These are phyloP conservation scores for Larix sibirica DNA, from an alignment of 83 land plant genomes.

Conservation along the genomic window DNA sequence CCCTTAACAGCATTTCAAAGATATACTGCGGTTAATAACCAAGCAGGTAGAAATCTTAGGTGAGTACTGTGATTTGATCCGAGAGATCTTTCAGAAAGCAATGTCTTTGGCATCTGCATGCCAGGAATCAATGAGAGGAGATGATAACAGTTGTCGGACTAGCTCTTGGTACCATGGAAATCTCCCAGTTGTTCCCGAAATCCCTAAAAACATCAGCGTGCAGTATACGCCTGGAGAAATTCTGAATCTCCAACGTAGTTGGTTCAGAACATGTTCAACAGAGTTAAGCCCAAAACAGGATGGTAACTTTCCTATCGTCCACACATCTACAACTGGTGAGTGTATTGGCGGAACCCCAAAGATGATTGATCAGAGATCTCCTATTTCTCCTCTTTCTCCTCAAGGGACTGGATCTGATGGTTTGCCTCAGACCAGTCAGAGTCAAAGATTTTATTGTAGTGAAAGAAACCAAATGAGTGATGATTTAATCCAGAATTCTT, in stretches of 20 bases:
- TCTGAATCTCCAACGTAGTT: neutral
- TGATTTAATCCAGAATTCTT: constrained; percentile 6
- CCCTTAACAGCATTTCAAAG: no score
- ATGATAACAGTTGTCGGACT: neutral
- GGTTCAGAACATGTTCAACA: constrained; percentile 1
- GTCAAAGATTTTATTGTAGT: neutral
- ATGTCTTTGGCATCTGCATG: neutral
- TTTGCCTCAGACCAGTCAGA: constrained; percentile 5
- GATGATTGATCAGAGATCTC: constrained; percentile 6
- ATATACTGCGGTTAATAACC: no score
- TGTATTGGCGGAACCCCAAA: neutral
- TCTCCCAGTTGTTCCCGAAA: constrained; percentile 12
- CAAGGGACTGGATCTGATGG: constrained; percentile 14
- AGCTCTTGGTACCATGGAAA: neutral
- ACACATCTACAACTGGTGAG: neutral
- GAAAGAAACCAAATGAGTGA: neutral
- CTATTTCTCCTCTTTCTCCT: constrained; percentile 13
- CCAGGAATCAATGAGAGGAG: neutral
- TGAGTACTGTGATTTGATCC: neutral
- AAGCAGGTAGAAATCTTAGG: neutral
- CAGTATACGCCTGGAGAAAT: neutral
- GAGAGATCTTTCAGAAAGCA: constrained; percentile 1
- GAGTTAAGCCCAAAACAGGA: neutral
- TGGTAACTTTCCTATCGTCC: neutral
- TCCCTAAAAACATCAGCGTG: neutral